A percentile compares a stretch with the other conserved stretches of the same genome.
Evolutionary conservation across 1,284 basidiomycete genomes (phyloP).

Genomic region (Ceratorhiza oryzae-sativae): DNA sequence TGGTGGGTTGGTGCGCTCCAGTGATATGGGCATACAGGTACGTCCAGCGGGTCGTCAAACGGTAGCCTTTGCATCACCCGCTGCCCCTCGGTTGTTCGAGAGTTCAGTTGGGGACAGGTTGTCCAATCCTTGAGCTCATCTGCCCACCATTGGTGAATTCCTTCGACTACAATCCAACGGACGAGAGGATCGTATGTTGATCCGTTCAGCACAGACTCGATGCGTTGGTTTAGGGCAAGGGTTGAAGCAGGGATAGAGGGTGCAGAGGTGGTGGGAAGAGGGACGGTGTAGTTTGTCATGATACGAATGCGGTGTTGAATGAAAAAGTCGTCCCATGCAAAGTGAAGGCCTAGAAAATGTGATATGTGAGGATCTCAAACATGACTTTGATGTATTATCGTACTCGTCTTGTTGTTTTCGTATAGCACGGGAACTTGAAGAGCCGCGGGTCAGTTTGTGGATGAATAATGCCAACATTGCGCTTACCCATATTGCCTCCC

Average conservation of each 20-base stretch:
- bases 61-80: slow-evolving; percentile 9
- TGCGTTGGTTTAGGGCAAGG: slow-evolving; percentile 43
- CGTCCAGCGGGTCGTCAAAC: slow-evolving; percentile 41
- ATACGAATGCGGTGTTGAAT: slow-evolving; percentile 82
- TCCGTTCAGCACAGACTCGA: slow-evolving; percentile 76
- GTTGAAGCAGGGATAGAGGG: slow-evolving; percentile 33
- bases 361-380: no score
- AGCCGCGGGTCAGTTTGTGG: slow-evolving; percentile 38
- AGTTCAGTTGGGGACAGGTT: slow-evolving; percentile 60
- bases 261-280: slow-evolving; percentile 57
- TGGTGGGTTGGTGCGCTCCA: slow-evolving; percentile 75
- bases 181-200: slow-evolving; percentile 89
- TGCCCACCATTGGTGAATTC: slow-evolving; percentile 70
- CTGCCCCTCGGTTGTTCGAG: background rate
- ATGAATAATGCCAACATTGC: background rate
- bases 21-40: slow-evolving; percentile 76
- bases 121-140: slow-evolving; percentile 69
- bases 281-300: slow-evolving; percentile 78
- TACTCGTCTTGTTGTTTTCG: slow-evolving; percentile 46
- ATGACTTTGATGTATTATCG: background rate
- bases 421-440: slow-evolving; percentile 48
- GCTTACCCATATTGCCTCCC: slow-evolving; percentile 74
- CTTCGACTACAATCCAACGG: slow-evolving; percentile 85
- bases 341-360: slow-evolving; percentile 71
- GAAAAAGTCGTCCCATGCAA: slow-evolving; percentile 83